These are phyloP conservation scores for Spatholobus suberectus DNA, from an alignment of 306 rosid species.

Conservation along the genomic window DNA sequence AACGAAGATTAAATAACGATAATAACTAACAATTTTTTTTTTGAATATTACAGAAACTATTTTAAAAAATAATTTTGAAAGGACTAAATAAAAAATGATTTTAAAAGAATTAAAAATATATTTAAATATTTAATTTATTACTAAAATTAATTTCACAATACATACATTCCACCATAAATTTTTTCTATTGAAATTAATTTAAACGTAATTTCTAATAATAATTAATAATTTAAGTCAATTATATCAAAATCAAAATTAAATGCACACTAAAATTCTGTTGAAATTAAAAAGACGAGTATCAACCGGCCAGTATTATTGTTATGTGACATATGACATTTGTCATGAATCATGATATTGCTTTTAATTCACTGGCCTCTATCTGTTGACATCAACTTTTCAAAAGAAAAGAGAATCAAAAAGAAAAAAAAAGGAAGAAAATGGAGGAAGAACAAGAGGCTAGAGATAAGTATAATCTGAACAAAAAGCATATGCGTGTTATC, in stretches of 20 bases:
- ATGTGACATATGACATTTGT: constrained; percentile 16
- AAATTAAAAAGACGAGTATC: neutral
- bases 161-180: neutral
- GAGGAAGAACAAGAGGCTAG: constrained; percentile 28
- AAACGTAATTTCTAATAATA: neutral
- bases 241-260: constrained; percentile 2
- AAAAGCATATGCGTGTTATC: constrained; percentile 48
- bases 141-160: neutral
- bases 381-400: constrained; percentile 45
- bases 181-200: neutral
- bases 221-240: neutral
- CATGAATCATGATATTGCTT: constrained; percentile 23
- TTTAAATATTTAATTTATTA: neutral
- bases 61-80: too few relatives aligned
- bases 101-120: too few relatives aligned
- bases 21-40: too few relatives aligned
- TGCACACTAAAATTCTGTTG: neutral
- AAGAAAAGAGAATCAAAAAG: neutral
- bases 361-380: constrained; percentile 19
- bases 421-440: neutral
- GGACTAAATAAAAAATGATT: too few relatives aligned
- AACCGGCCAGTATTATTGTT: neutral
- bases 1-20: too few relatives aligned
- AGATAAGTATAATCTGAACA: constrained; percentile 54
- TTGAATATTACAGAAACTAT: too few relatives aligned